Base-by-base conservation (phyloP, 768 basidiomycete genomes). In the Lyophyllum semitale region DNA sequence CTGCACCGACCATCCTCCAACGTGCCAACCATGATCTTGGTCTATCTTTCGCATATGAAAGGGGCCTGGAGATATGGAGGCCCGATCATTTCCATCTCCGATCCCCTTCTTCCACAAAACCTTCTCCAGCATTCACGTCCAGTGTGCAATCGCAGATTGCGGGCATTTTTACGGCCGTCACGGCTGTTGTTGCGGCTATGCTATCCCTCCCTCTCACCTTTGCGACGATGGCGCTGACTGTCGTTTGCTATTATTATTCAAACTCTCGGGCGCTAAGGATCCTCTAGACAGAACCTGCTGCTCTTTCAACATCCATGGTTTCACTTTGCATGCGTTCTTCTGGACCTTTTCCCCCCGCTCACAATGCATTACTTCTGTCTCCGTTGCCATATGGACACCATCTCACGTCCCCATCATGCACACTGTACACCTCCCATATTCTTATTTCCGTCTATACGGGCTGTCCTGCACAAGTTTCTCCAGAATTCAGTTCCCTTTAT, bases 211-310 rank as follows among this genome's bases (percentile, higher is more conserved):
- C 73, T 27, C 55, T 75, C 53, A 69, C 75, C 15, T 64, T 74
- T 37, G 66, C 73, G 13, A 73, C 73, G 25, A 47, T 77, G 23
- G 65, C 72, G 41, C 59, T 76, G 47, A 74, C 71, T 32, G 62
- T 78, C 43, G 57, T 77, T 33, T 77, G 74, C 57, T 78, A 71
- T 61, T 77, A 77, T 61, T 77, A 77, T 64, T 73, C 71, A 23
- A 68, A 64, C 38, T 73, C 75, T 5, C 63, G 65, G 40, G 69
- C 71, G 27, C 65, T 76, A 49, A 65, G 74, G 49, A 67, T 75
- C 48, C 57, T 74, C 25, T 73, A 53, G 45, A 26, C n/a, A 18
- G 43, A 15, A 26, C 8, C 17, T 15, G n/a, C 44, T 29, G 1
- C 27, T 45, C 26, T 45, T 5, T 44, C 5, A 27, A 44, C 25